phyloP scores from a whole-genome alignment of 176 grass and related monocot genomes.

The Tillandsia leiboldiana region DNA sequence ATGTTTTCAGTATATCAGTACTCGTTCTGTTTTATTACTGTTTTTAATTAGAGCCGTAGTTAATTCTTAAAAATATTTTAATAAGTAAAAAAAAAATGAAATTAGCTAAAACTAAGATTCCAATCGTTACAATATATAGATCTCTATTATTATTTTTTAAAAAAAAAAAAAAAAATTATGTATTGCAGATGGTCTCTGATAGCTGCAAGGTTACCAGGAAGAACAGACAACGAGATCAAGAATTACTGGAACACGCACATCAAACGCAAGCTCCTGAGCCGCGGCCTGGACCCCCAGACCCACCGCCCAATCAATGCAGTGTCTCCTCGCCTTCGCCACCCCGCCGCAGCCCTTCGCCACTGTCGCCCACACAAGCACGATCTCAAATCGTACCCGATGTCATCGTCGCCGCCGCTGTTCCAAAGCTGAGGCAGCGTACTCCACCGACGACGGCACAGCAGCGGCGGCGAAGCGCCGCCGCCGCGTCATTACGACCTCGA shows the following conservation, averaged over 20 bases:
- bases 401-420: no score
- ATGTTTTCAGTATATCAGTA: no score
- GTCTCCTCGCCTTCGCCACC: neutral
- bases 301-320: neutral
- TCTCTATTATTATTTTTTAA: neutral
- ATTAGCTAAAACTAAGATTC: no score
- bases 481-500: neutral
- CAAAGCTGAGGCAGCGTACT: neutral
- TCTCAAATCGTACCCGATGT: no score
- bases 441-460: neutral
- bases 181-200: conserved; percentile 62
- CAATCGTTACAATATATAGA: no score
- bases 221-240: conserved; percentile 16
- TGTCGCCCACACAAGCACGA: no score
- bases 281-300: conserved; percentile 1
- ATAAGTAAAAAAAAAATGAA: no score
- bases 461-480: neutral
- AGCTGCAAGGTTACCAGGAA: neutral
- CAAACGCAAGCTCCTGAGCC: conserved; percentile 5
- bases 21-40: no score
- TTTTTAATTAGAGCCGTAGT: no score
- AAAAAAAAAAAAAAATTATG: neutral
- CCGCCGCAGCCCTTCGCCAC: no score
- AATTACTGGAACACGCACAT: conserved; percentile 19
- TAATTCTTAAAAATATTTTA: no score